Base-by-base conservation (phyloP, 495 filamentous ascomycete species). In the Trichoderma asperelloides region DNA sequence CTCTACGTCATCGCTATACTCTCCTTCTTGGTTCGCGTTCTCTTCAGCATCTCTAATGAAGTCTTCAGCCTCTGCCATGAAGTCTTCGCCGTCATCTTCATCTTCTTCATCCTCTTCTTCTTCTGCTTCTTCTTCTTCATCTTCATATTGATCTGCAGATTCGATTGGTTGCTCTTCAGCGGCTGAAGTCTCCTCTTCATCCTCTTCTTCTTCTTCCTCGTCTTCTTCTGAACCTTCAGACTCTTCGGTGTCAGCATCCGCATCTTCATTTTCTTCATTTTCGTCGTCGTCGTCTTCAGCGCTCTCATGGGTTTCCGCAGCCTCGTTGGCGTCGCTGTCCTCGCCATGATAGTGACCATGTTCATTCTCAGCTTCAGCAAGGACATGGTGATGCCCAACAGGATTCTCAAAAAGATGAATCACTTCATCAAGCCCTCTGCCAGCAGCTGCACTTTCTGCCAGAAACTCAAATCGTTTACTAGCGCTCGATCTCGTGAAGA, bases 241-340 rank as follows among this genome's bases (percentile, higher is more conserved):
- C 18, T 64, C 63, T 40, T 64, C 63, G 15, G 40, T 40, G 3
- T 37, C 39, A 1, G 63, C 63, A n/a, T 41, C 40, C 15, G 33
- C 33, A 21, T 5, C 30, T 7, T 70, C 70, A 51, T 69, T 51
- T 62, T 62, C 68, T 49, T 71, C 65, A 68, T 82, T 78, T 64
- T 81, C 80, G 39, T 80, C 78, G 39, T 80, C 78, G 11, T 65
- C 63, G 3, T 41, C 39, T 27, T 68, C 67, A 55, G 12, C 18
- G 3, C 16, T 43, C 6, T 63, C 57, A 28, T 66, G 63, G 62
- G 71, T 65, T 65, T 74, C 68, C 62, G 65, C 30, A 47, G 68
- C 63, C n/a, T 75, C 73, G 55, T 70, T 64, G 49, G 68, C 49
- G 12, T 78, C 74, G 28, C 74, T 47, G 16, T 63, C 28, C 5